These are phyloP conservation scores for Populus ilicifolia DNA, from an alignment of 345 rosid genomes.

Conservation along the genomic window DNA sequence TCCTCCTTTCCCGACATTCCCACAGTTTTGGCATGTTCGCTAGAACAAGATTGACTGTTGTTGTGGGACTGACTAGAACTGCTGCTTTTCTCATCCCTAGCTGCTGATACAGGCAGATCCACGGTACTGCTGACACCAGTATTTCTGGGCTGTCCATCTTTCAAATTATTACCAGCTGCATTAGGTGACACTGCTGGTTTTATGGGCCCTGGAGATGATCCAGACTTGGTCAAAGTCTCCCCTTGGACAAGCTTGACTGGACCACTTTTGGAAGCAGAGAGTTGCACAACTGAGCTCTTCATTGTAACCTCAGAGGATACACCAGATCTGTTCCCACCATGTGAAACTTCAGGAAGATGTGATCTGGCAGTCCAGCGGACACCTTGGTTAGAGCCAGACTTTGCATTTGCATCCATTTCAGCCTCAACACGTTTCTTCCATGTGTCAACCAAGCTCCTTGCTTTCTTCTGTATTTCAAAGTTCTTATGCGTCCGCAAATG, in stretches of 20 bases:
- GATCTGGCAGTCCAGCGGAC: constrained; percentile 60
- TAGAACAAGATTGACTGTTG: constrained; percentile 66
- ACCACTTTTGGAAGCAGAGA: constrained; percentile 56
- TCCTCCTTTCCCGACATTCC: constrained; percentile 61
- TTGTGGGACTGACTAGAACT: constrained; percentile 82
- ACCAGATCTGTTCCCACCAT: constrained; percentile 51
- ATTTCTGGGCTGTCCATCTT: constrained; percentile 55
- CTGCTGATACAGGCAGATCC: constrained; percentile 41
- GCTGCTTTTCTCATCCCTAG: constrained; percentile 72
- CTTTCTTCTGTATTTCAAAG: constrained; percentile 80
- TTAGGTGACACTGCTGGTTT: constrained; percentile 50
- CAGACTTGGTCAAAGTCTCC: constrained; percentile 49
- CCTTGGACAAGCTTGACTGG: constrained; percentile 47
- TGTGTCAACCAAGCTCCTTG: constrained; percentile 83
- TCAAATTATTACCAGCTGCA: constrained; percentile 34
- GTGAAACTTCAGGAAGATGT: constrained; percentile 56
- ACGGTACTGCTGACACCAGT: constrained; percentile 28
- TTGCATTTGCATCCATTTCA: constrained; percentile 69
- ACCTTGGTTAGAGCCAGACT: constrained; percentile 53
- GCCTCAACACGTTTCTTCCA: constrained; percentile 97
- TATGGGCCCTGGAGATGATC: constrained; percentile 49
- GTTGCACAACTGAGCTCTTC: constrained; percentile 53
- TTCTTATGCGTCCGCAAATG: constrained; percentile 74
- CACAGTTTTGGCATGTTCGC: constrained; percentile 59
- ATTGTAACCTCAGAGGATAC: constrained; percentile 56